Evolutionary conservation across 306 rosid genomes (phyloP), one percentile per base, ranked within the genome.

Genomic region (Vicia villosa): DNA sequence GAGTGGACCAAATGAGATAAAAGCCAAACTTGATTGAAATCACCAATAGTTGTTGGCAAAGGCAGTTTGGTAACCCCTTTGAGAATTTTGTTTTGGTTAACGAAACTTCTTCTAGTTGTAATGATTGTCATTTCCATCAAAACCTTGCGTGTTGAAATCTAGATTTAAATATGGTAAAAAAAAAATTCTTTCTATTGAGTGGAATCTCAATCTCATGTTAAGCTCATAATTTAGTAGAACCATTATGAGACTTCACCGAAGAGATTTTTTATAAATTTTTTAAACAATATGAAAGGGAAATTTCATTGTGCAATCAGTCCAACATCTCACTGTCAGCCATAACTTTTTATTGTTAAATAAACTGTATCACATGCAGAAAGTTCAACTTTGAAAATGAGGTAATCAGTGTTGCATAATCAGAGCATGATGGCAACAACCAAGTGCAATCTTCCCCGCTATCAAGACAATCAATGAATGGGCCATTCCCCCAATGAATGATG

Each of bases 1-100:
- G 37, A 17, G 79, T 72, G 82, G 77, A 40, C 77, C 71, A 32
- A 66, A 41, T 58, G 71, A 47, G 38, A 49, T 56, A 45, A 55
- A 9, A 54, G 47, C 13, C 42, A 13, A 57, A 49, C 80, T 50
- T 75, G 41, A 80, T 80, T 75, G 22, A 66, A 65, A 57, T 74
- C 5, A 57, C 70, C 64, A 15, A 11, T 5, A 70, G 78, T 70
- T 20, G 80, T 70, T 75, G 73, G 66, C 5, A 47, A 74, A 56
- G 14, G 21, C 20, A 69, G 61, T 75, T 58, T 70, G 61, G 47
- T 59, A 74, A 80, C 69, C 26, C 69, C 73, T 68, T 8, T 12
- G 36, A 36, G 55, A 55, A 43, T 34, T 69, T 20, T 55, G 24
- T 45, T 32, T 40, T 57, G 20, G 15, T 50, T 58, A 64, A 45